Conservation (phyloP, 495 filamentous ascomycete genomes). For the Daldinia bambusicola region DNA sequence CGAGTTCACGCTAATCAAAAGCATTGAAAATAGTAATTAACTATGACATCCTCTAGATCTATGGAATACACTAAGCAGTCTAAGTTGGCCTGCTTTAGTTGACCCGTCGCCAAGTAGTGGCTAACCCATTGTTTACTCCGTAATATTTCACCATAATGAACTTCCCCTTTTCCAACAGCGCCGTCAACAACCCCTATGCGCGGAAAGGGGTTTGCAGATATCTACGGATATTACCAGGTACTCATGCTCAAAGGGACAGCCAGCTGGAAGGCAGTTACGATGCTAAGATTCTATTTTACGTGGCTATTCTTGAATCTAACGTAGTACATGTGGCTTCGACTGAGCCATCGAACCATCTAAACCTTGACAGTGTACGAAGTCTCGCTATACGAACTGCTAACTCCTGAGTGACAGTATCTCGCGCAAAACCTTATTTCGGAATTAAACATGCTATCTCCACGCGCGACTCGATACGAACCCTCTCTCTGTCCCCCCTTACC, state of each 20-base stretch:
- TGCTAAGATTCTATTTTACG: neutral
- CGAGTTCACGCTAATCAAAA: neutral
- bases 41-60: neutral
- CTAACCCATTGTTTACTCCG: neutral
- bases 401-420: neutral
- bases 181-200: neutral
- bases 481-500: constrained; percentile 11
- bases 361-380: neutral
- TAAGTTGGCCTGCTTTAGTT: neutral
- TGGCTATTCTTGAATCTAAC: neutral
- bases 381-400: neutral
- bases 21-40: neutral
- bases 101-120: neutral
- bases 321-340: constrained; percentile 1
- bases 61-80: neutral
- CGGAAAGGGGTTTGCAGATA: neutral
- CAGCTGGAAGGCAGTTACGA: neutral
- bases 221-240: neutral
- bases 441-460: constrained; percentile 5
- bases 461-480: constrained; percentile 23
- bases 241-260: neutral
- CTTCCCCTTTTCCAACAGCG: constrained; percentile 4
- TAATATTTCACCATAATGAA: neutral
- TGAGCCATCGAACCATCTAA: neutral
- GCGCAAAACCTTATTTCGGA: neutral